Conservation (phyloP, 2,329 filamentous ascomycete species). For the Cadophora luteo-olivacea region DNA sequence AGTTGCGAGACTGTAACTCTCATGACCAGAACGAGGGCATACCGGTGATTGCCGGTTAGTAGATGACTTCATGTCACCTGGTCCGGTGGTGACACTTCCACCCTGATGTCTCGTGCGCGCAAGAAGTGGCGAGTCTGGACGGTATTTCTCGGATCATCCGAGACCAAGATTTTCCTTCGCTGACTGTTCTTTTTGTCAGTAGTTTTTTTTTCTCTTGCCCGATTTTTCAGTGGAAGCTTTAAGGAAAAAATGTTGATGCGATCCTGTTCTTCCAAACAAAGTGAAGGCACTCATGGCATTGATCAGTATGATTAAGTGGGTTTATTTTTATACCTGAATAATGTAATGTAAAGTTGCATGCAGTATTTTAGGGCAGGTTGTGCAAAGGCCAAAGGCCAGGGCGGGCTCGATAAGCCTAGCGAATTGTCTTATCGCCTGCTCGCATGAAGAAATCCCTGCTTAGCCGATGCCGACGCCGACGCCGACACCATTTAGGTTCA, state of each 20-base stretch:
- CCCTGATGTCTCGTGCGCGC: slow-evolving; percentile 4
- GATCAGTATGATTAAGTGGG: neutral
- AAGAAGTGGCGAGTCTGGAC: slow-evolving; percentile 9
- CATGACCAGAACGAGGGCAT: neutral
- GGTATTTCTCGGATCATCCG: slow-evolving; percentile 6
- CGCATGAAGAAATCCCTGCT: neutral
- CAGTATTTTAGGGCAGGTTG: neutral
- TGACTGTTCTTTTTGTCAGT: slow-evolving; percentile 1
- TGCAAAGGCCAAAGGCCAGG: neutral
- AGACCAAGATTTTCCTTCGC: neutral
- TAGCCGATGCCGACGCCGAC: neutral
- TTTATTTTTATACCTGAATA: neutral
- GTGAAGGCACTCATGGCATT: slow-evolving; percentile 1
- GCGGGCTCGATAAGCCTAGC: neutral
- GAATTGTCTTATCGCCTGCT: neutral
- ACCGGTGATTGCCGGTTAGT: too few relatives aligned
- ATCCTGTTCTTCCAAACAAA: neutral
- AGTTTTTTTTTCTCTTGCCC: neutral
- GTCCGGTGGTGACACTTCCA: neutral
- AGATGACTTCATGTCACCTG: slow-evolving; percentile 6
- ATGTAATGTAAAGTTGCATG: neutral
- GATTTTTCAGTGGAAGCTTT: neutral
- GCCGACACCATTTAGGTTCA: too few relatives aligned
- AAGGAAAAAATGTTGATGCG: neutral
- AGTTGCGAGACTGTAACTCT: neutral